Conservation (phyloP, 805 yeast species). For the Starmerella bombi region DNA sequence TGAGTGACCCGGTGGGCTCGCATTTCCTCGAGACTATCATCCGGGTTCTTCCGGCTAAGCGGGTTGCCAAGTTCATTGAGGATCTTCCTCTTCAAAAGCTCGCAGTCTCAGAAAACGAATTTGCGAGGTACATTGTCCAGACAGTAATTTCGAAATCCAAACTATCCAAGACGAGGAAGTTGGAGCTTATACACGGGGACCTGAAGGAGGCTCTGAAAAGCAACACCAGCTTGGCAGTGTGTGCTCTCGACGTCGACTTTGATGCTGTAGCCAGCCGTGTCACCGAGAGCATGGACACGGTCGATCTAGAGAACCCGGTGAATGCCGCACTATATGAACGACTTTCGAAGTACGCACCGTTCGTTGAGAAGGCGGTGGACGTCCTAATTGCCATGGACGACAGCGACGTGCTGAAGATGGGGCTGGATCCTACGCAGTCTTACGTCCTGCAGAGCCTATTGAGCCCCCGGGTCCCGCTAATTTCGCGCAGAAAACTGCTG, state of each 20-base stretch:
- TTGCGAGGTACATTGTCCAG: slow-evolving; percentile 72
- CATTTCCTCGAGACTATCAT: slow-evolving; percentile 73
- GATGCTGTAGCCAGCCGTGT: slow-evolving; percentile 19
- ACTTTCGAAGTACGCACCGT: slow-evolving; percentile 52
- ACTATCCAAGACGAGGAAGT: slow-evolving; percentile 8
- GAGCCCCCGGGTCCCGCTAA: slow-evolving; percentile 33
- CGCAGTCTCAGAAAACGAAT: slow-evolving; percentile 49
- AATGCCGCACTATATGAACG: slow-evolving; percentile 44
- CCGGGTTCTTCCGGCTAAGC: slow-evolving; percentile 50
- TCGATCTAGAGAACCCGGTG: slow-evolving; percentile 15
- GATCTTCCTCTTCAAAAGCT: slow-evolving; percentile 56
- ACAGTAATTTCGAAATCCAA: slow-evolving; percentile 37
- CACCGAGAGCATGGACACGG: slow-evolving; percentile 14
- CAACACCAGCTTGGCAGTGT: neutral
- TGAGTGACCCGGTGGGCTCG: slow-evolving; percentile 84
- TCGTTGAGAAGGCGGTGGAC: slow-evolving; percentile 36
- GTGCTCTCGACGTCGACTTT: slow-evolving; percentile 11
- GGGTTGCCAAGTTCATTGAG: slow-evolving; percentile 54
- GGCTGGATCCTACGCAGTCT: slow-evolving; percentile 80
- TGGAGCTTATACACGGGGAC: slow-evolving; percentile 7
- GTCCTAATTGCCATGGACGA: slow-evolving; percentile 33
- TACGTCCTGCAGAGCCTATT: slow-evolving; percentile 69
- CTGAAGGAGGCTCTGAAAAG: slow-evolving; percentile 1
- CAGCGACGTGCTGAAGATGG: slow-evolving; percentile 58
- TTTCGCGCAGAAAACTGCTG: slow-evolving; percentile 54